phyloP scores from a whole-genome alignment of 2,329 filamentous ascomycete genomes.

The Fusarium sp. region DNA sequence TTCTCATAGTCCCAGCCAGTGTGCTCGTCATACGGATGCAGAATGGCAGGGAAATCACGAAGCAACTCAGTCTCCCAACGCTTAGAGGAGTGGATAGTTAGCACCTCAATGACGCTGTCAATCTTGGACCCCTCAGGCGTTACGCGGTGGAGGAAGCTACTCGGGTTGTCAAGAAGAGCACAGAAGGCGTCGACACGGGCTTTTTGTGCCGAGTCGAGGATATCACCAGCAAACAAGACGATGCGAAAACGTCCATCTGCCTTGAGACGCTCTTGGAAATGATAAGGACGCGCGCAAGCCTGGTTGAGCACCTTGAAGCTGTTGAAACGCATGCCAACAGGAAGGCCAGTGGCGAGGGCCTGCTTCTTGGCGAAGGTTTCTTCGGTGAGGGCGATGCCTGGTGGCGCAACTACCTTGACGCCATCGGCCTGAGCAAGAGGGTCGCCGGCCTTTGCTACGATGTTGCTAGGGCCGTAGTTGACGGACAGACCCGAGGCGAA shows the following conservation, averaged over 20 bases:
- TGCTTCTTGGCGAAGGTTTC: conserved; percentile 22
- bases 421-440: conserved; percentile 9
- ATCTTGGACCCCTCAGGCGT: conserved; percentile 24
- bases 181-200: conserved; percentile 41
- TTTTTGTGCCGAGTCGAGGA: conserved; percentile 61
- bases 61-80: conserved; percentile 65
- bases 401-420: conserved; percentile 5
- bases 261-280: conserved; percentile 67
- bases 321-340: conserved; percentile 71
- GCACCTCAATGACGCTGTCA: conserved; percentile 67
- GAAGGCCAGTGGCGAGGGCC: conserved; percentile 57
- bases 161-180: conserved; percentile 52
- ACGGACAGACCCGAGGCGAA: conserved; percentile 32
- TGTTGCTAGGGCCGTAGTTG: conserved; percentile 36
- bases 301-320: conserved; percentile 74
- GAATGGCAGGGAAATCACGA: conserved; percentile 58
- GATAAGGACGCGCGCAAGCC: conserved; percentile 68
- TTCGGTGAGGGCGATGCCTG: background rate
- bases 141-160: conserved; percentile 60
- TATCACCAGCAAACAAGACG: conserved; percentile 74
- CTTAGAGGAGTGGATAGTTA: conserved; percentile 72
- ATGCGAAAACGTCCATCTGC: conserved; percentile 73
- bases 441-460: conserved; percentile 28
- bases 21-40: conserved; percentile 62
- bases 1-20: conserved; percentile 71